phyloP scores from a whole-genome alignment of 2,329 filamentous ascomycete species.

The Graphilbum sp. region DNA sequence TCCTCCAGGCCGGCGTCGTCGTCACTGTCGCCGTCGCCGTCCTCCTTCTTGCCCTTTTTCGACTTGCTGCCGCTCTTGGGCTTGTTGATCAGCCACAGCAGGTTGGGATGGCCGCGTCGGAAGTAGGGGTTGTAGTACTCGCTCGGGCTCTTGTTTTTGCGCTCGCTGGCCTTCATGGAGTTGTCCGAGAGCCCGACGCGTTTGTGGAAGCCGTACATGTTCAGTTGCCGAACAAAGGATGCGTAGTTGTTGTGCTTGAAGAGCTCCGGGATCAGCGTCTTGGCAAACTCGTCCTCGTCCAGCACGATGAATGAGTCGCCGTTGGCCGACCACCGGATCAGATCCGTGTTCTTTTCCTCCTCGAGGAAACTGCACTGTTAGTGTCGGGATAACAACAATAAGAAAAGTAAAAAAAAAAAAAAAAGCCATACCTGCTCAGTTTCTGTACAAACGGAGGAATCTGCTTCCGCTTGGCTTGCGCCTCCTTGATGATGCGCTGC shows the following conservation, averaged over 20 bases:
- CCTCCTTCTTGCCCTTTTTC: constrained; percentile 44
- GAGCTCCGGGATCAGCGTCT: constrained; percentile 87
- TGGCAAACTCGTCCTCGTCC: constrained; percentile 96
- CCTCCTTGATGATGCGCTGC: constrained; percentile 68
- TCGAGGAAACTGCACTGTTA: constrained; percentile 62
- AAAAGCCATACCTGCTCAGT: constrained; percentile 60
- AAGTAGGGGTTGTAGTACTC: constrained; percentile 98
- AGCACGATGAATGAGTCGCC: constrained; percentile 93
- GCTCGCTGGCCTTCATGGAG: constrained; percentile 91
- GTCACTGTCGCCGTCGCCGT: constrained; percentile 55
- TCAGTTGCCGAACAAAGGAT: constrained; percentile 86
- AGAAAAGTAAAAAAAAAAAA: background rate
- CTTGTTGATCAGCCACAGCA: constrained; percentile 93
- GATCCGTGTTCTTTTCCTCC: constrained; percentile 77
- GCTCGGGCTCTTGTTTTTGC: constrained; percentile 94
- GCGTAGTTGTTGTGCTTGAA: constrained; percentile 99
- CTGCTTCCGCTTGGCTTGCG: constrained; percentile 79
- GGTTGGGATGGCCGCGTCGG: constrained; percentile 76
- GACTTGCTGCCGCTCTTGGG: constrained; percentile 56
- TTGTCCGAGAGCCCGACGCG: constrained; percentile 86
- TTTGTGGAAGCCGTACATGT: constrained; percentile 98
- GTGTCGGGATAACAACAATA: background rate
- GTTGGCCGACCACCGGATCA: constrained; percentile 94
- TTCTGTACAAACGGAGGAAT: constrained; percentile 98
- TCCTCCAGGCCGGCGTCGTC: constrained; percentile 47